A percentile compares a stretch with the other conserved stretches of the same genome.
Evolutionary conservation across 2,329 filamentous ascomycete species (phyloP).

Genomic region (Pyrenophora tritici-repentis): DNA sequence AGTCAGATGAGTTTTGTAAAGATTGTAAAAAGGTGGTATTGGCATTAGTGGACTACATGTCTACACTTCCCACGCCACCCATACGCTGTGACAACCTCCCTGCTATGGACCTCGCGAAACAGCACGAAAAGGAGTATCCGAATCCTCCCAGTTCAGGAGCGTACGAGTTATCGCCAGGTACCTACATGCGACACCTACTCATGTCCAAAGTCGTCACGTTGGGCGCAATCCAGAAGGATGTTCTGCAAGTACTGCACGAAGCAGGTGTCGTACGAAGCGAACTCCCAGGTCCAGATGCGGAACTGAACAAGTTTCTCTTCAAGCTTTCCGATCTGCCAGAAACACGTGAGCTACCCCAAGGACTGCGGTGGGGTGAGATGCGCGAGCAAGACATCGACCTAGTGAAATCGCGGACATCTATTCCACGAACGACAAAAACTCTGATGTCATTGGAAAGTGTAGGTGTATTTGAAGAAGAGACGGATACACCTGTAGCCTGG

Average conservation of each 20-base stretch:
- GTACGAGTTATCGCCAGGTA: slow-evolving; percentile 26
- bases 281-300: slow-evolving; percentile 35
- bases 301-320: slow-evolving; percentile 64
- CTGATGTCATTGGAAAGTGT: slow-evolving; percentile 48
- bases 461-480: slow-evolving; percentile 51
- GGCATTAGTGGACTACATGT: slow-evolving; percentile 35
- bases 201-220: slow-evolving; percentile 49
- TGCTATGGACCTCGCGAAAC: slow-evolving; percentile 33
- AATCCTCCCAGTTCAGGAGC: slow-evolving; percentile 23
- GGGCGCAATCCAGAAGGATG: slow-evolving; percentile 49
- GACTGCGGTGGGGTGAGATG: slow-evolving; percentile 62
- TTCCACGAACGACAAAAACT: slow-evolving; percentile 60
- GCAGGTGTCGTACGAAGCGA: slow-evolving; percentile 33
- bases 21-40: slow-evolving; percentile 39
- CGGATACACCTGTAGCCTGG: slow-evolving; percentile 64
- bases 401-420: slow-evolving; percentile 54
- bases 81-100: slow-evolving; percentile 32
- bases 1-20: slow-evolving; percentile 23
- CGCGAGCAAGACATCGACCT: slow-evolving; percentile 59
- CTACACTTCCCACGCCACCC: slow-evolving; percentile 32
- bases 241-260: slow-evolving; percentile 30
- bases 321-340: slow-evolving; percentile 53
- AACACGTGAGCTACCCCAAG: slow-evolving; percentile 49
- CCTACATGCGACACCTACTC: slow-evolving; percentile 42
- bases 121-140: slow-evolving; percentile 36